Evolutionary conservation across 768 basidiomycete genomes (phyloP).

Genomic region (Trichaptum fuscoviolaceum): DNA sequence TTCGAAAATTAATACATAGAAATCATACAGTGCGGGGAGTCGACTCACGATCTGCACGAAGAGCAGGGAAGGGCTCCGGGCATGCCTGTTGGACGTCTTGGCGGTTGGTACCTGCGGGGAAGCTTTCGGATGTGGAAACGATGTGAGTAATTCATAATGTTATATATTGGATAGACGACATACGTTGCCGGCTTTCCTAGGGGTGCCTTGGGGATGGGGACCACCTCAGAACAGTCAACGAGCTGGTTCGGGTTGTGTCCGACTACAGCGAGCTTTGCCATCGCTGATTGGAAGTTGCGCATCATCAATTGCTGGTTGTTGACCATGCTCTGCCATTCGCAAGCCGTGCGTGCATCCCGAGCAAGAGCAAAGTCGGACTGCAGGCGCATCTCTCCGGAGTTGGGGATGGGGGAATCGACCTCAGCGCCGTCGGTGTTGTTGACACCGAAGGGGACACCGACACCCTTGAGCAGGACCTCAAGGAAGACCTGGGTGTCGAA

Average conservation of each 20-base stretch:
- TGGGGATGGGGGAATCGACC: conserved; percentile 12
- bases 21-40: background rate
- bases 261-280: conserved; percentile 15
- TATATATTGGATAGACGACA: conserved; percentile 5
- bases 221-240: conserved; percentile 14
- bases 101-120: conserved; percentile 11
- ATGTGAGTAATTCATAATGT: background rate
- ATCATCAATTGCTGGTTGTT: conserved; percentile 5
- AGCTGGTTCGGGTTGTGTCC: conserved; percentile 10
- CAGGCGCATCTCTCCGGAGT: conserved; percentile 17
- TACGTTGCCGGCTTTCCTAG: conserved; percentile 10
- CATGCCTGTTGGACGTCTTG: conserved; percentile 13
- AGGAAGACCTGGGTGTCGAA: conserved; percentile 15
- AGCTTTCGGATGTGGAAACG: background rate
- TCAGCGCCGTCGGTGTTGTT: conserved; percentile 12
- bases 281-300: conserved; percentile 6
- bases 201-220: conserved; percentile 9
- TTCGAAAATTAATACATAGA: background rate
- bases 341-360: conserved; percentile 13
- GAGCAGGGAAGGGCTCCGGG: conserved; percentile 8
- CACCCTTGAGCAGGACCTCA: conserved; percentile 16
- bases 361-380: conserved; percentile 15
- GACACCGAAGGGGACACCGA: conserved; percentile 12
- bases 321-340: conserved; percentile 16
- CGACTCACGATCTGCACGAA: conserved; percentile 5